Conservation (phyloP, 345 rosid species). For the Murraya paniculata region DNA sequence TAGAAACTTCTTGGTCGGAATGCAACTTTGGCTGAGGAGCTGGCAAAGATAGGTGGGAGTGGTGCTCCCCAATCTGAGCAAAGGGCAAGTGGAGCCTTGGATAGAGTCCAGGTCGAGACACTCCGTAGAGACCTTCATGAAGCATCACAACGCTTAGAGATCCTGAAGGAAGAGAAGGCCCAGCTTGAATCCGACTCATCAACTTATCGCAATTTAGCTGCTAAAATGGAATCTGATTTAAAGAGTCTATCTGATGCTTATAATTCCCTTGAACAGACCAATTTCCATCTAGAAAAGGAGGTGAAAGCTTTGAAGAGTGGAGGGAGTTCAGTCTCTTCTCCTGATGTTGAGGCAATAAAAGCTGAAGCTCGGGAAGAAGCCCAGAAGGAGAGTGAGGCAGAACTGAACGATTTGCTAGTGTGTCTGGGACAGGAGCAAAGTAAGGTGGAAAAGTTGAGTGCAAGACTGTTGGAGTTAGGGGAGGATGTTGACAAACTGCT, state of each 20-base stretch:
- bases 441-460: conserved; percentile 79
- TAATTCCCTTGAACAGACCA: conserved; percentile 80
- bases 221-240: conserved; percentile 80
- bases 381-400: conserved; percentile 90
- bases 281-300: conserved; percentile 75
- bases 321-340: conserved; percentile 32
- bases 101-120: conserved; percentile 67
- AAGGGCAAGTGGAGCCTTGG: conserved; percentile 47
- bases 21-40: conserved; percentile 80
- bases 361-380: conserved; percentile 95
- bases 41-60: conserved; percentile 63
- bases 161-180: conserved; percentile 63
- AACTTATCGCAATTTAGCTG: conserved; percentile 63
- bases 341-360: conserved; percentile 61
- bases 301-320: conserved; percentile 69
- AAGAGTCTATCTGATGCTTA: conserved; percentile 86
- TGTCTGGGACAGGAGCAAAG: conserved; percentile 99
- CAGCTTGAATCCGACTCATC: conserved; percentile 68
- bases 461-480: conserved; percentile 75
- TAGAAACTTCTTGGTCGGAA: conserved; percentile 87
- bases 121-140: conserved; percentile 84
- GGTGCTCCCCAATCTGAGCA: conserved; percentile 53
- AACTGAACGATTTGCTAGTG: conserved; percentile 87
- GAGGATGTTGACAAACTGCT: conserved; percentile 80
- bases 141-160: conserved; percentile 68